A percentile compares a stretch with the other conserved stretches of the same genome.
phyloP scores from a whole-genome alignment of 345 rosid species.

The Cardiospermum halicacabum region DNA sequence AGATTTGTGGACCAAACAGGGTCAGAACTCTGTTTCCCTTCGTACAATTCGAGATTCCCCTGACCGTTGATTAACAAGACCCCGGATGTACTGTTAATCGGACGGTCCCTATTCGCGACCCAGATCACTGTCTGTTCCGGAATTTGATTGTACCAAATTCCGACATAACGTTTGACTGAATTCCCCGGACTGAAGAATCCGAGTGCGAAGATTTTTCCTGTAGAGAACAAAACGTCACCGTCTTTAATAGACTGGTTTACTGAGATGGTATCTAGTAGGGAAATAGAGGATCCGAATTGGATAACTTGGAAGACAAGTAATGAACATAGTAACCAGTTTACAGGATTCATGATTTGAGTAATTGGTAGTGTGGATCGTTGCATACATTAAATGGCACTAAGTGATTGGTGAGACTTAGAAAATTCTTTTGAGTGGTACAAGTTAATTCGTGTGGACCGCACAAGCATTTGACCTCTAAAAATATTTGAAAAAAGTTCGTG shows the following conservation, averaged over 20 bases:
- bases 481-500: too few relatives aligned
- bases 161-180: slow-evolving; percentile 56
- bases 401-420: too few relatives aligned
- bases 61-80: slow-evolving; percentile 31
- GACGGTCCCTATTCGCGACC: slow-evolving; percentile 73
- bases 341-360: too few relatives aligned
- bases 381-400: too few relatives aligned
- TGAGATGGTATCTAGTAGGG: slow-evolving; percentile 28
- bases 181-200: slow-evolving; percentile 55
- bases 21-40: slow-evolving; percentile 19
- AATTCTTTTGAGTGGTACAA: too few relatives aligned
- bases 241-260: slow-evolving; percentile 33
- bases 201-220: slow-evolving; percentile 35
- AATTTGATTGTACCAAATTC: slow-evolving; percentile 64
- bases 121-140: slow-evolving; percentile 49
- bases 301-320: too few relatives aligned
- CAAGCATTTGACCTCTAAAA: too few relatives aligned
- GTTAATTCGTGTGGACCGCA: too few relatives aligned
- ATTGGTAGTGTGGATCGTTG: too few relatives aligned
- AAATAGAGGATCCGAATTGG: too few relatives aligned
- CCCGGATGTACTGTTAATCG: slow-evolving; percentile 42
- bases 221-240: slow-evolving; percentile 39
- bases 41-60: slow-evolving; percentile 37
- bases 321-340: too few relatives aligned
- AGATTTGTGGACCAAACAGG: slow-evolving; percentile 51